Evolutionary conservation across 2,329 filamentous ascomycete genomes (phyloP), one percentile per base, ranked within the genome.

Genomic region (Beauveria sp.): DNA sequence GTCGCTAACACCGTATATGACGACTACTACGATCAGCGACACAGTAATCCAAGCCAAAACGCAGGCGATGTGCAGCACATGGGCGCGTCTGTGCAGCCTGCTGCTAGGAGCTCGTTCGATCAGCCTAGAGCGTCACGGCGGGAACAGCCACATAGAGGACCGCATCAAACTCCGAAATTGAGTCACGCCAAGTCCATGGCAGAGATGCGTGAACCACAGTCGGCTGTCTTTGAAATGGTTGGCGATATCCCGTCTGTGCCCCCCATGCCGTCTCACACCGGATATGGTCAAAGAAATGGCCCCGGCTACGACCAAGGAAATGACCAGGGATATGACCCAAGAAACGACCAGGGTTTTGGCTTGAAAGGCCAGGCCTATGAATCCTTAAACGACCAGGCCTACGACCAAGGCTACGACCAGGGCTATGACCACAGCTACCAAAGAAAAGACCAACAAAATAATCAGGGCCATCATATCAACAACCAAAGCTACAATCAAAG

Each of bases 201-300:
- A 34, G 83, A 89, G 68, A 74, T 89, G 62, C 79, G 83, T 42
- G 80, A 85, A 65, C 80, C 82, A 3, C 85, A 89, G 67, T 79
- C 84, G 2, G 89, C 88, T 9, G 81, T 89, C 1, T 91, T 91
- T 66, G 90, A 91, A 68, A 88, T 93, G 81, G 86, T 84, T 2
- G 81, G 77, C 28, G 86, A 90, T 66, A 78, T 79, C 22, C 84
- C 84, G 24, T 76, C 79, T 3, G 73, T 86, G 34, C 85, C 86
- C 12, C 77, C 75, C 46, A 74, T 79, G 69, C 80, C 74, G 60
- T 63, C 67, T 18, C 64, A 70, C 58, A 58, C 70, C 62, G 63
- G 70, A 26, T 73, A 72, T 52, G 71, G 67, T 22, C 66, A 68
- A 52, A 66, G 61, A 8, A 16, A 34, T 38, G 24, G n/a, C 22